Evolutionary conservation across 176 grass and related monocot species (phyloP).

Genomic region (Ampelocalamus luodianensis): DNA sequence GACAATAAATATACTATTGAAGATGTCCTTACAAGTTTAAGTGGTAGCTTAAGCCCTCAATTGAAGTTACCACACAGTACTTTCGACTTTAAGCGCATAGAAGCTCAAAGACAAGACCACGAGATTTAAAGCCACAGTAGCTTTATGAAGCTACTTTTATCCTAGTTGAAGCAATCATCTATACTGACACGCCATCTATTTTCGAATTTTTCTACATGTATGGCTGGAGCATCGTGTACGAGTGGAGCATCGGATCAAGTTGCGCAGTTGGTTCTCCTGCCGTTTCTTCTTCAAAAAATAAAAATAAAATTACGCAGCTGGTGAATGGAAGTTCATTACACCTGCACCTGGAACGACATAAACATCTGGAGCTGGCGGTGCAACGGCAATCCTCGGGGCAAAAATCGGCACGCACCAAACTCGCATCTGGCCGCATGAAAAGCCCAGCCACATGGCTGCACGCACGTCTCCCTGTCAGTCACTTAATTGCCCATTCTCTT

Average conservation of each 20-base stretch:
- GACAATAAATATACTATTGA: too few species aligned
- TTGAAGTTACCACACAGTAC: not conserved
- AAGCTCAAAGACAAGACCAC: too few species aligned
- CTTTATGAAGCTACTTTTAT: not conserved
- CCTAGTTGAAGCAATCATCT: not conserved
- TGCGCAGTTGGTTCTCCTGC: too few species aligned
- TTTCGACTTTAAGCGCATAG: not conserved
- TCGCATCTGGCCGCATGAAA: not conserved
- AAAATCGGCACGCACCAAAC: not conserved
- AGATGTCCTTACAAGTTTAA: not conserved
- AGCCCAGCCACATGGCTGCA: constrained; percentile 11
- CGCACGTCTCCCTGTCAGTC: not conserved
- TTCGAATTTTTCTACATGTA: not conserved
- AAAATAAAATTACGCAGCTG: too few species aligned
- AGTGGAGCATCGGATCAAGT: not conserved
- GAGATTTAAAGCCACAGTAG: too few species aligned
- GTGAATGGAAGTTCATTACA: too few species aligned
- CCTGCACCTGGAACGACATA: too few species aligned
- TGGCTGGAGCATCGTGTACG: not conserved
- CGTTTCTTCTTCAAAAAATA: too few species aligned
- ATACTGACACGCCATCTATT: not conserved
- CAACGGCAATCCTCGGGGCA: not conserved
- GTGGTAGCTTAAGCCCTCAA: not conserved
- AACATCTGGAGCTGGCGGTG: not conserved
- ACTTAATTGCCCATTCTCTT: not conserved